Conservation (phyloP, 192 early-diverging fungal genomes). For the Tieghemiomyces parasiticus region DNA sequence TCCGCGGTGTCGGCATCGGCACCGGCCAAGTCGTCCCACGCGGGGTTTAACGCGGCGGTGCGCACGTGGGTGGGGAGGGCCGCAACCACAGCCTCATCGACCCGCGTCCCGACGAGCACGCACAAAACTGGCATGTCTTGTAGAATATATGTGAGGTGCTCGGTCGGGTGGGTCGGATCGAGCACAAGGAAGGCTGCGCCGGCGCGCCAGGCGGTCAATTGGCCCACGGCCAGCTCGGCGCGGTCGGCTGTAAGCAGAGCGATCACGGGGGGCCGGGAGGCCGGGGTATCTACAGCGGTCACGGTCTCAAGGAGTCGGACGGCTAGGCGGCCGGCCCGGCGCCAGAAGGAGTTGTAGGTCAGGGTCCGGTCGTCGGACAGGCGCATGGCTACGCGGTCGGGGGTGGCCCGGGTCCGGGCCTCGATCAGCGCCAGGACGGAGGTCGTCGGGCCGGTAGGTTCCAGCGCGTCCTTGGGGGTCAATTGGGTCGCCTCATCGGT, state of each 20-base stretch:
- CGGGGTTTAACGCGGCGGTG: too few relatives aligned
- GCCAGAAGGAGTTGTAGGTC: neutral
- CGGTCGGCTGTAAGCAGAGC: neutral
- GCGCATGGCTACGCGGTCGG: neutral
- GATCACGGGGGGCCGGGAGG: neutral
- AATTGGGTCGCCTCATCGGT: too few relatives aligned
- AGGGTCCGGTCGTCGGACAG: neutral
- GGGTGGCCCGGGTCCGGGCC: neutral
- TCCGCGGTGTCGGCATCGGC: too few relatives aligned
- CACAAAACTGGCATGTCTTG: too few relatives aligned
- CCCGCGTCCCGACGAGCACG: too few relatives aligned
- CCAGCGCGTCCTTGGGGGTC: too few relatives aligned
- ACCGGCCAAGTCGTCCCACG: too few relatives aligned
- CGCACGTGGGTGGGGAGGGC: too few relatives aligned
- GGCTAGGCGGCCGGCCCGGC: too few relatives aligned
- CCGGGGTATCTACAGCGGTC: neutral
- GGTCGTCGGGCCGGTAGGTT: too few relatives aligned
- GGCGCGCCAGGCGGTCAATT: neutral
- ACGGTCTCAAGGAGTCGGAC: neutral
- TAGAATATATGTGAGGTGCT: neutral
- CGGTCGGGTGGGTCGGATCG: conserved; percentile 1
- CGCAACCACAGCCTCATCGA: too few relatives aligned
- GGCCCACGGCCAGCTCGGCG: neutral
- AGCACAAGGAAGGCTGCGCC: conserved; percentile 6
- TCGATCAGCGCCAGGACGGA: neutral